A percentile compares a stretch with the other conserved stretches of the same genome.
Evolutionary conservation across 2,329 filamentous ascomycete species (phyloP).

Genomic region (Arthrobotrys entomopaga): DNA sequence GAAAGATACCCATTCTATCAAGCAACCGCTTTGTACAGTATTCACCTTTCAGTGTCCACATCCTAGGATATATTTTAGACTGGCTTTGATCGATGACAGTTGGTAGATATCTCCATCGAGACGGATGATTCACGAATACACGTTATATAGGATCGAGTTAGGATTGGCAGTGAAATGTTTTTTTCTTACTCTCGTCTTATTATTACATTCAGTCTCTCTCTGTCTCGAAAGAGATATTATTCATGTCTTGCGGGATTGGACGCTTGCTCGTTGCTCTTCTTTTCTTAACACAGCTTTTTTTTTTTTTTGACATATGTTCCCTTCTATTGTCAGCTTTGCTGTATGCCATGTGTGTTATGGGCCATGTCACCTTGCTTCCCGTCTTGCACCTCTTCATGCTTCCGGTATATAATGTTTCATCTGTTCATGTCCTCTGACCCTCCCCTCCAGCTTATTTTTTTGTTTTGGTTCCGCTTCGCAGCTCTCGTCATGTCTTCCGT

Average conservation of each 20-base stretch:
- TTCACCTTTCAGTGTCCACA: slow-evolving; percentile 49
- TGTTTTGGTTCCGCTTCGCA: slow-evolving; percentile 18
- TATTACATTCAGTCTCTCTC: slow-evolving; percentile 26
- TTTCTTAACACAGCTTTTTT: slow-evolving; percentile 4
- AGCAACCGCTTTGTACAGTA: slow-evolving; percentile 55
- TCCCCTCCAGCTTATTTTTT: slow-evolving; percentile 7
- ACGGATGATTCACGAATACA: slow-evolving; percentile 33
- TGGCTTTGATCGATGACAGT: slow-evolving; percentile 38
- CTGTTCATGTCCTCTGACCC: slow-evolving; percentile 19
- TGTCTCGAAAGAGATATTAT: slow-evolving; percentile 24
- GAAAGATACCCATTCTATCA: slow-evolving; percentile 51
- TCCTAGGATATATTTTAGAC: slow-evolving; percentile 26
- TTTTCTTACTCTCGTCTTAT: slow-evolving; percentile 28
- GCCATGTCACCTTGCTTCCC: slow-evolving; percentile 38
- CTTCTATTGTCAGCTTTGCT: slow-evolving; percentile 19
- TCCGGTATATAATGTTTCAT: slow-evolving; percentile 33
- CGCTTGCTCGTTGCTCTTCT: slow-evolving; percentile 14
- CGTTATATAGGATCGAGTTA: slow-evolving; percentile 28
- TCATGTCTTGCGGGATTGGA: slow-evolving; percentile 20
- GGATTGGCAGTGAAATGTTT: slow-evolving; percentile 18
- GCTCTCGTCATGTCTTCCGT: slow-evolving; percentile 24
- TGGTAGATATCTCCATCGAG: slow-evolving; percentile 34
- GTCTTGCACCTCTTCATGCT: slow-evolving; percentile 10
- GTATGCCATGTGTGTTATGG: slow-evolving; percentile 54
- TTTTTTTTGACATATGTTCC: slow-evolving; percentile 22